These are phyloP conservation scores for Magnaporthales sp. DNA, from an alignment of 2,329 filamentous ascomycete genomes.

Conservation along the genomic window DNA sequence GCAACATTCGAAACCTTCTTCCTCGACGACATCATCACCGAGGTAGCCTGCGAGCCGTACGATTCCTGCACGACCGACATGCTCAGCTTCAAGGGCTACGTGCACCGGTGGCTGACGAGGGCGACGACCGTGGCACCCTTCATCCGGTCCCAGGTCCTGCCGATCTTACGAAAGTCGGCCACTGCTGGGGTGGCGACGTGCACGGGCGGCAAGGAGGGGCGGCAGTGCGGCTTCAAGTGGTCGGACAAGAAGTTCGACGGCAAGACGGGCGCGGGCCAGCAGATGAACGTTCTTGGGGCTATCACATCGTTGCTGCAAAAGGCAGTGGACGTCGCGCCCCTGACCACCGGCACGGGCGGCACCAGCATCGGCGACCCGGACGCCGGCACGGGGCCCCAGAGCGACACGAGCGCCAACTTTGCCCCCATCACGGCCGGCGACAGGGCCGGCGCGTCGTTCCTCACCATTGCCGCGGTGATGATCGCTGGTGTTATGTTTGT, in stretches of 20 bases:
- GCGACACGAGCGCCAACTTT: background rate
- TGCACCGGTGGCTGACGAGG: conserved; percentile 42
- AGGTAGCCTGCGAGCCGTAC: conserved; percentile 45
- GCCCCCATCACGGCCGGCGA: conserved; percentile 22
- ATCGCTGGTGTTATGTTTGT: conserved; percentile 21
- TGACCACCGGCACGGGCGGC: conserved; percentile 34
- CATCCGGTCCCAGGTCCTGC: conserved; percentile 31
- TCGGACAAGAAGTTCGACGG: conserved; percentile 35
- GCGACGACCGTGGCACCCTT: conserved; percentile 41
- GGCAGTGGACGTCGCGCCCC: conserved; percentile 12
- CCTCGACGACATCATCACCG: conserved; percentile 36
- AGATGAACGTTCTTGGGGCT: conserved; percentile 44
- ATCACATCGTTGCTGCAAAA: conserved; percentile 32
- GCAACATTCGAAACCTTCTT: conserved; percentile 36
- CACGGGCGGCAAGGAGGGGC: conserved; percentile 29
- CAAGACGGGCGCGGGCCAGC: conserved; percentile 43
- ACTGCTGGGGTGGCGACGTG: conserved; percentile 40
- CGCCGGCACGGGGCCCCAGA: conserved; percentile 15
- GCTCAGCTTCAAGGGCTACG: conserved; percentile 47
- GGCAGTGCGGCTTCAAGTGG: conserved; percentile 47
- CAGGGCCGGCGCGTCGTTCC: conserved; percentile 29
- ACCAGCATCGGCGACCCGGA: conserved; percentile 23
- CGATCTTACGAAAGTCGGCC: conserved; percentile 36
- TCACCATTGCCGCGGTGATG: conserved; percentile 21
- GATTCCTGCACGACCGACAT: conserved; percentile 48